Evolutionary conservation across 371 early-diverging fungal species (phyloP), one percentile per base, ranked within the genome.

Genomic region (Mucor saturninus): DNA sequence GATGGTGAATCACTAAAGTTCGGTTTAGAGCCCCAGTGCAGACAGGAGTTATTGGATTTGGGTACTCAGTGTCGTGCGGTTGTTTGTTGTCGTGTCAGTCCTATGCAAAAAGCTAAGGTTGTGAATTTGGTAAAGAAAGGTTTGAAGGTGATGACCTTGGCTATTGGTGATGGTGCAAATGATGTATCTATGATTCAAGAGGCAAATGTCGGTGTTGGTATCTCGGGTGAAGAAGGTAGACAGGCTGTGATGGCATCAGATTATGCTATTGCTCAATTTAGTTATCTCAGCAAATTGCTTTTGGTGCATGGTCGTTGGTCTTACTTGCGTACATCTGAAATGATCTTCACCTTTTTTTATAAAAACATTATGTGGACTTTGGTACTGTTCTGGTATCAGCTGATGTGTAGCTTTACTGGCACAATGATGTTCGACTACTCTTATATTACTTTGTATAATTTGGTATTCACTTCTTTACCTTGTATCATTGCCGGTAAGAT

Each of bases 121-220:
- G 93, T 95, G 28, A 75, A 75, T 45, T 21, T 80, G 42, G 81
- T 80, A 13, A 77, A 77, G 28, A 80, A 77, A 48, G 84, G 87
- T 8, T 73, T 88, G 49, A 86, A 89, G 51, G 90, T 88, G 5
- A 86, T 93, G 87, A 90, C 91, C 2, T 64, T 91, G 54, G 86
- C 95, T 6, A 91, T 95, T 46, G 95, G 97, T n/a, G 94, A 97
- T 70, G 92, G 95, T 40, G 95, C 94, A 35, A 97, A 97, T 67
- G 97, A 97, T 73, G 96, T 97, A 6, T 85, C 89, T 14, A 97
- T 97, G 97, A 93, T 97, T 56, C 92, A 93, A 72, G 90, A 86
- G 64, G 93, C 97, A 39, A 88, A 95, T 65, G 87, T 97, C 1
- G 96, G 97, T 42, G 84, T 97, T 8, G 97, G 97, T 54, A 95